Evolutionary conservation across 306 rosid species (phyloP).

Genomic region (Alnus rubra): DNA sequence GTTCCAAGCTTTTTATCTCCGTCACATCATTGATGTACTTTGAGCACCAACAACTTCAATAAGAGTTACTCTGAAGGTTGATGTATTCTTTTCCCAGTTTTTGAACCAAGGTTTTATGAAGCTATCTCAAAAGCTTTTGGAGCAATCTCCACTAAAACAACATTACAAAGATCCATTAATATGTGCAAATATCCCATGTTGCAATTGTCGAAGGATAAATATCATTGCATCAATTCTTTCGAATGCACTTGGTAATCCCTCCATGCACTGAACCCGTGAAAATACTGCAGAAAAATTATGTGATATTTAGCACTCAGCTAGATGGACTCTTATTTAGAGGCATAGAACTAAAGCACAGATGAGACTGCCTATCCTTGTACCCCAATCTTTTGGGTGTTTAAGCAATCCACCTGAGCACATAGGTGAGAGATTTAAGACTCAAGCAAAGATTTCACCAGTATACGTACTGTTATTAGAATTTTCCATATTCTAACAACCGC

Average conservation of each 20-base stretch:
- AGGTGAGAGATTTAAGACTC: constrained; percentile 1
- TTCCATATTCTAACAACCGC: neutral
- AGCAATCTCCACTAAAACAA: constrained; percentile 31
- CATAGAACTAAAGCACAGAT: constrained; percentile 31
- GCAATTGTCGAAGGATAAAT: constrained; percentile 39
- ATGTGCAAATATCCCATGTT: constrained; percentile 33
- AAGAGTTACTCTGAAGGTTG: constrained; percentile 10
- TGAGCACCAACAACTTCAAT: neutral
- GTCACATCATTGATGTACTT: constrained; percentile 2
- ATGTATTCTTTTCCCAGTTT: constrained; percentile 21
- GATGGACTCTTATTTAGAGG: constrained; percentile 34
- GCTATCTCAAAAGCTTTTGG: constrained; percentile 28
- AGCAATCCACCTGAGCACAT: neutral
- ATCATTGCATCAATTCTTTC: constrained; percentile 35
- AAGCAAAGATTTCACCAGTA: neutral
- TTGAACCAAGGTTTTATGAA: constrained; percentile 24
- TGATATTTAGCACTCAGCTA: constrained; percentile 44
- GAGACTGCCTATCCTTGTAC: constrained; percentile 15
- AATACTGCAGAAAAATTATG: constrained; percentile 58
- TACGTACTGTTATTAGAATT: neutral
- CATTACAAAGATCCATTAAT: constrained; percentile 32
- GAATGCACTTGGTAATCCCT: constrained; percentile 44
- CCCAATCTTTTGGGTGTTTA: neutral
- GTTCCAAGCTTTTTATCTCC: constrained; percentile 3
- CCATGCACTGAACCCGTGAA: constrained; percentile 48